Conservation (phyloP, 176 grass and related monocot genomes). For the Eragrostis nindensis region DNA sequence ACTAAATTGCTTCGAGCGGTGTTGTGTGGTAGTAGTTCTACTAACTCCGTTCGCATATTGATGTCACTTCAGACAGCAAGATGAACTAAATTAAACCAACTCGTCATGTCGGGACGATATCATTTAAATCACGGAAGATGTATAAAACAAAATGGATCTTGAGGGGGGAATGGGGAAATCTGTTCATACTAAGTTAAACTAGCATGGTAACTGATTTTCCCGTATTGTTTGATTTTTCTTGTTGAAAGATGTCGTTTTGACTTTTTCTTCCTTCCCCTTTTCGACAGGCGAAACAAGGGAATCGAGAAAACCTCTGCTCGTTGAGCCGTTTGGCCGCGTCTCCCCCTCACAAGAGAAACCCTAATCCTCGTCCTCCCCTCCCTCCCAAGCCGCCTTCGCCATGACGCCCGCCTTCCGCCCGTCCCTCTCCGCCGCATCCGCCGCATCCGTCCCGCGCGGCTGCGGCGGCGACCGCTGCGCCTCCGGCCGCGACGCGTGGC, state of each 20-base stretch:
- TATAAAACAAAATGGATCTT: no score
- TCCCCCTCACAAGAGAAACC: constrained; percentile 42
- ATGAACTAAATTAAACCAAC: no score
- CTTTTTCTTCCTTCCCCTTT: background rate
- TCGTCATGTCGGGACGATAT: no score
- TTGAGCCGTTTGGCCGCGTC: constrained; percentile 49
- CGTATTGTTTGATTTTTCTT: background rate
- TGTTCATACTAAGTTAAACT: no score
- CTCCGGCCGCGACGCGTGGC: constrained; percentile 72
- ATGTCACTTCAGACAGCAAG: no score
- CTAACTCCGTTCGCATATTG: no score
- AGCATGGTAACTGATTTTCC: background rate
- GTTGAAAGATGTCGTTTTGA: background rate
- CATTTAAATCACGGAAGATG: no score
- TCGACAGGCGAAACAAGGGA: background rate
- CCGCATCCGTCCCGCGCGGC: constrained; percentile 30
- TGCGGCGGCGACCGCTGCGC: constrained; percentile 77
- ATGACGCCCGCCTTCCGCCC: constrained; percentile 44
- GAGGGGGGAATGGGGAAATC: no score
- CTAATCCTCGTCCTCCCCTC: constrained; percentile 39
- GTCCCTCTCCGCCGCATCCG: background rate
- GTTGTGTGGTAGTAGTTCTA: no score
- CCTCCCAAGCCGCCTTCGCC: constrained; percentile 32
- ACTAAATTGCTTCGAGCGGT: no score
- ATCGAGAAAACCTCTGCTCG: background rate